These are phyloP conservation scores for Schrenkiella parvula DNA, from an alignment of 345 rosid species.

Conservation along the genomic window DNA sequence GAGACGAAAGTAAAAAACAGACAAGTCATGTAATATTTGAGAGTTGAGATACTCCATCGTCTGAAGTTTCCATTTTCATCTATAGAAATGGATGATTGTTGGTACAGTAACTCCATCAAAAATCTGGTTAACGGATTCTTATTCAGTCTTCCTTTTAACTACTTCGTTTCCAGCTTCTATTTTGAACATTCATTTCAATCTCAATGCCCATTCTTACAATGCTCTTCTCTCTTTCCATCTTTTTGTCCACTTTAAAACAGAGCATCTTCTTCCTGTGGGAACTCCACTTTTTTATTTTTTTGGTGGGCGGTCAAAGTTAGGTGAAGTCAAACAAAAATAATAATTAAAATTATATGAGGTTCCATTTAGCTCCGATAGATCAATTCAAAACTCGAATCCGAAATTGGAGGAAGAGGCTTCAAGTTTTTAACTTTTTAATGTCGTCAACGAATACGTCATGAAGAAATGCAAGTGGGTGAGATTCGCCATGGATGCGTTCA, in stretches of 20 bases:
- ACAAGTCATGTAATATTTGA: conserved; percentile 49
- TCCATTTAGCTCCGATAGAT: neutral
- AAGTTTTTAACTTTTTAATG: neutral
- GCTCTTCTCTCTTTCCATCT: neutral
- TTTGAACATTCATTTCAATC: neutral
- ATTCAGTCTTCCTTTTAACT: neutral
- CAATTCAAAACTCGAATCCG: neutral
- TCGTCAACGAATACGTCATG: conserved; percentile 24
- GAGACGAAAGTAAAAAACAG: conserved; percentile 64
- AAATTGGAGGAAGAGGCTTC: neutral
- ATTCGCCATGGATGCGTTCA: conserved; percentile 12
- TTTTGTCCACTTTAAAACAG: neutral
- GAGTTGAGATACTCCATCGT: neutral
- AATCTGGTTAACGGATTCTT: neutral
- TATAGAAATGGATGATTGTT: conserved; percentile 39
- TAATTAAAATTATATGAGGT: neutral
- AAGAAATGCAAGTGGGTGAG: neutral
- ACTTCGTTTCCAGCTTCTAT: conserved; percentile 48
- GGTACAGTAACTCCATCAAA: conserved; percentile 39
- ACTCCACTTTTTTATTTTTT: neutral
- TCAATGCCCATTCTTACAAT: neutral
- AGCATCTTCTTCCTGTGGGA: neutral
- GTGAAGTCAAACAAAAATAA: neutral
- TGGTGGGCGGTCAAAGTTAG: neutral
- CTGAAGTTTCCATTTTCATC: neutral